Percentiles rank a stretch among this genome's conserved stretches.
Evolutionary conservation across 805 yeast species (phyloP).

Genomic region (Kodamaea kakaduensis): DNA sequence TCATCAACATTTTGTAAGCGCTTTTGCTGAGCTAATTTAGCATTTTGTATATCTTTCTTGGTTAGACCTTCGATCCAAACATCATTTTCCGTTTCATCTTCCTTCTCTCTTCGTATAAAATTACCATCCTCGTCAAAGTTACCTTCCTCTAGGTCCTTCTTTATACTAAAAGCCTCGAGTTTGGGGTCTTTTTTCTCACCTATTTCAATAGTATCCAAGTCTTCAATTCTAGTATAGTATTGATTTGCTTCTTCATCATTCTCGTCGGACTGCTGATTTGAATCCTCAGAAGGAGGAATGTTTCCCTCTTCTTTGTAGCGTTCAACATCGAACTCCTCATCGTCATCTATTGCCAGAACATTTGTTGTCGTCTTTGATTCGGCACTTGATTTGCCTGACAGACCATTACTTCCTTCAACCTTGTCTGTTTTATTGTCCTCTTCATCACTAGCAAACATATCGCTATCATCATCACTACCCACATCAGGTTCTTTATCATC

Average conservation of each 20-base stretch:
- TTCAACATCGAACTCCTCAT: too few species aligned
- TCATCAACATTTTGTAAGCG: slow-evolving; percentile 12
- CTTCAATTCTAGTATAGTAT: slow-evolving; percentile 28
- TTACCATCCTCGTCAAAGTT: slow-evolving; percentile 59
- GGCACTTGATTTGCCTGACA: slow-evolving; percentile 9
- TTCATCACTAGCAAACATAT: slow-evolving; percentile 40
- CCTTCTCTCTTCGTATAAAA: slow-evolving; percentile 40
- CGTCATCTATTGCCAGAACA: slow-evolving; percentile 33
- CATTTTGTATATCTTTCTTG: slow-evolving; percentile 34
- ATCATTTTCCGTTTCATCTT: slow-evolving; percentile 25
- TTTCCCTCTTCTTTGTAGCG: too few species aligned
- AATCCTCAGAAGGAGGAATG: too few species aligned
- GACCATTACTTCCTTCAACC: slow-evolving; percentile 37
- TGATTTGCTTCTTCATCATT: slow-evolving; percentile 8
- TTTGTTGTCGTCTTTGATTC: slow-evolving; percentile 6
- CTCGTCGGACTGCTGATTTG: too few species aligned
- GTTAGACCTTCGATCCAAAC: slow-evolving; percentile 36
- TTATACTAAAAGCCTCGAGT: slow-evolving; percentile 60
- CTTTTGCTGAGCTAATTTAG: slow-evolving; percentile 38
- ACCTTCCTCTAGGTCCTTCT: slow-evolving; percentile 57
- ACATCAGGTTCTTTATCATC: neutral
- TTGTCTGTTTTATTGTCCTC: slow-evolving; percentile 34
- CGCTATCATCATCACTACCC: slow-evolving; percentile 16
- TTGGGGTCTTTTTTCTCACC: slow-evolving; percentile 29
- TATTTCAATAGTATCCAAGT: slow-evolving; percentile 9